Base-by-base conservation (phyloP, 2,329 filamentous ascomycete species). In the Dactylella cylindrospora region DNA sequence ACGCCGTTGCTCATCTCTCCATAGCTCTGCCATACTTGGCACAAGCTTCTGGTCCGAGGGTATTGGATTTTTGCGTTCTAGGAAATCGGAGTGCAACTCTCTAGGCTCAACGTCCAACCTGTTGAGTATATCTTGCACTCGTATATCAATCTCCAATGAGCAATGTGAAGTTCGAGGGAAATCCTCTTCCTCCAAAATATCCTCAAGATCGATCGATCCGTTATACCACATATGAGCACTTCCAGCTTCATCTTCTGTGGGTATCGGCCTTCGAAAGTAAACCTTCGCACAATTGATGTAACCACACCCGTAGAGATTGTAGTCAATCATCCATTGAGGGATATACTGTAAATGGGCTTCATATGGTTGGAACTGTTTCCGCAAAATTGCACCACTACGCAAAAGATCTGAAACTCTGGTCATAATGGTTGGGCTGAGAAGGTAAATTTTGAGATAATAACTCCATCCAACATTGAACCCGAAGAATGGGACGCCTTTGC, bases 321-420 rank as follows among this genome's bases (percentile, higher is more conserved):
- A 98, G 72, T 98, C 94, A 66, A 85, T 86, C 93, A 98, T 97
- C 81, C 94, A 98, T 73, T 98, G 94, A 7, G 93, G 78, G 6
- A 96, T 75, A 71, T 90, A 97, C 70, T 95, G 89, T 64, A 97
- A 73, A 71, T 98, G 94, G 13, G 88, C 90, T 74, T 98, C 93
- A 70, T 93, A 95, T 0, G 93, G 91, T 70, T 97, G 91, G 35
- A 98, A 85, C 19, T 81, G 79, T 59, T 80, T 81, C 70, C 88
- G 88, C 81, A 97, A 81, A 35, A 98, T 84, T 23, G 85, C 85
- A 5, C 93, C 93, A 72, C 95, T 90, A 13, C 88, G 84, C 33
- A 98, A 77, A 40, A 98, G 78, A 70, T 97, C 90, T 20, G 88
- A 83, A 57, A 97, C 77, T 25, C 91, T 82, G n/a, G 84, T 89